These are phyloP conservation scores for Komagataella pseudopastoris DNA, from an alignment of 805 yeast genomes.

Conservation along the genomic window DNA sequence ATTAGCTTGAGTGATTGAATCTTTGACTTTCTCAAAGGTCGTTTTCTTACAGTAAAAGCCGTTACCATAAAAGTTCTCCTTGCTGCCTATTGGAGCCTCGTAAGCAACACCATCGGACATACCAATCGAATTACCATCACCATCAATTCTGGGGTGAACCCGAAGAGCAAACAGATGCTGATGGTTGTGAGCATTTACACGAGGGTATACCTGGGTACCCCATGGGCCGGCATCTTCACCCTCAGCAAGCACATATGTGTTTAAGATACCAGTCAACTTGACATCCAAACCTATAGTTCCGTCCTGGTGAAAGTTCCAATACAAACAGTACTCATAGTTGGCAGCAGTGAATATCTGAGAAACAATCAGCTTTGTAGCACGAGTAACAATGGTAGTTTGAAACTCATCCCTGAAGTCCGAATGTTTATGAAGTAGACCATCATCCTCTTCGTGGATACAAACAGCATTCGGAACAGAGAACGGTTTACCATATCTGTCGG, in stretches of 20 bases:
- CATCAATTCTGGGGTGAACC: conserved; percentile 72
- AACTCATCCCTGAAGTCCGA: conserved; percentile 75
- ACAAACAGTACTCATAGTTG: conserved; percentile 74
- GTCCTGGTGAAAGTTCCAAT: conserved; percentile 76
- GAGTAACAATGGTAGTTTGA: conserved; percentile 59
- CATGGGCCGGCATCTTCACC: conserved; percentile 61
- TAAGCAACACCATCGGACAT: conserved; percentile 50
- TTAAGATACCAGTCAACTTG: conserved; percentile 72
- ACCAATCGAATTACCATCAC: conserved; percentile 65
- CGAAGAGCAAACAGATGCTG: conserved; percentile 74
- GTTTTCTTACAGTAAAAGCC: conserved; percentile 57
- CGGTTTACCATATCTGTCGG: conserved; percentile 55
- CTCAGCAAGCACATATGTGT: conserved; percentile 52
- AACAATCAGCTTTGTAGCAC: conserved; percentile 61
- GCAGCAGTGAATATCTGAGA: conserved; percentile 83
- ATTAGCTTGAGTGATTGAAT: conserved; percentile 48
- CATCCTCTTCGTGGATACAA: conserved; percentile 81
- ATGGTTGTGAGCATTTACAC: conserved; percentile 75
- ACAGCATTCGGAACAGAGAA: conserved; percentile 63
- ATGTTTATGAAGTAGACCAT: conserved; percentile 67
- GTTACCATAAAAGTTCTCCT: conserved; percentile 68
- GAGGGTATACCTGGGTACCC: conserved; percentile 74
- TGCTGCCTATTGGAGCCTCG: conserved; percentile 46
- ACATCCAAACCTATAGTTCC: conserved; percentile 72
- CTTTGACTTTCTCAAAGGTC: conserved; percentile 53